These are phyloP conservation scores for Hyaloscypha variabilis DNA, from an alignment of 495 filamentous ascomycete species.

Conservation along the genomic window DNA sequence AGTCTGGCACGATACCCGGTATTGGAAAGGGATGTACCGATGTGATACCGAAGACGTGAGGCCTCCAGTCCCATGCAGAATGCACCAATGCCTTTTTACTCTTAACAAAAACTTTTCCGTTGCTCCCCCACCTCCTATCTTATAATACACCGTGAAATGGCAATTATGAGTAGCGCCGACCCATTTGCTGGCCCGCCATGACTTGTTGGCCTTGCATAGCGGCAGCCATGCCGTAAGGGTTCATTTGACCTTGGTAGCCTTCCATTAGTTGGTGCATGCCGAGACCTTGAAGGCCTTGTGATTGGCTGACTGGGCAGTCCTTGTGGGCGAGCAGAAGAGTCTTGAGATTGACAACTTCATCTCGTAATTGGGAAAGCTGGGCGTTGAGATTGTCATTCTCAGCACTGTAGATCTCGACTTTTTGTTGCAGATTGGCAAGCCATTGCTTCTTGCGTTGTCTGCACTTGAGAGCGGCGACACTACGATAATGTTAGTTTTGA, in stretches of 20 bases:
- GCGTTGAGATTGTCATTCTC: conserved; percentile 89
- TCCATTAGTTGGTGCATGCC: conserved; percentile 67
- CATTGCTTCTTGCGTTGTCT: conserved; percentile 99
- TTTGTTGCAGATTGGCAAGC: conserved; percentile 92
- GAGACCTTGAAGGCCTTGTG: conserved; percentile 74
- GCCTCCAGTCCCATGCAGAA: not conserved
- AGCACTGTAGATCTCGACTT: conserved; percentile 87
- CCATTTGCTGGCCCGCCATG: conserved; percentile 53
- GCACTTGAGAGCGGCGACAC: conserved; percentile 95
- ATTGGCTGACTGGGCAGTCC: conserved; percentile 90
- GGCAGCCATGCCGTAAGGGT: conserved; percentile 68
- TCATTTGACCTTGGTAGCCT: conserved; percentile 52
- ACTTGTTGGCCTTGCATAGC: conserved; percentile 36
- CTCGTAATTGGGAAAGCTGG: conserved; percentile 80
- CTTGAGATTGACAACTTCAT: conserved; percentile 96
- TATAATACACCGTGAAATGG: conserved; percentile 2
- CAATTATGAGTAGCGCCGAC: conserved; percentile 21
- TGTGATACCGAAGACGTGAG: not conserved
- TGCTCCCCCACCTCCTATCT: not conserved
- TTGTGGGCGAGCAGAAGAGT: conserved; percentile 93
- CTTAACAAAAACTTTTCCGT: not conserved
- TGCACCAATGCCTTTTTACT: not conserved
- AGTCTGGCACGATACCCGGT: not conserved
- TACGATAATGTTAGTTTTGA: conserved; percentile 38
- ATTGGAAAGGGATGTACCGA: not conserved